Base-by-base conservation (phyloP, 2,329 filamentous ascomycete genomes). In the Lizonia empirigonia region DNA sequence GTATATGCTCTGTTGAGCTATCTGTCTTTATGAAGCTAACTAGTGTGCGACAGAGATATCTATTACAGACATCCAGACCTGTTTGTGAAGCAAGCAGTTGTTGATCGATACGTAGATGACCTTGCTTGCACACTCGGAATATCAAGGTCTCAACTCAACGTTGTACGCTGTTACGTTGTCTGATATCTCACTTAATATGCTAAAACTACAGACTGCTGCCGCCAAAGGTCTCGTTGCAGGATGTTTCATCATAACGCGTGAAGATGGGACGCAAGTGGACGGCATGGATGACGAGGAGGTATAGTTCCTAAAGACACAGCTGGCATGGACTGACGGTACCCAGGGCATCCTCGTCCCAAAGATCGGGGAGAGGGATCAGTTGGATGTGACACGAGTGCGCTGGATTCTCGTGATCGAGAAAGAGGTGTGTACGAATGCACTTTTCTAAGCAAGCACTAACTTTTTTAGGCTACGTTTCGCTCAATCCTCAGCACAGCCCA, bases 371-470 rank as follows among this genome's bases (percentile, higher is more conserved):
- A 76, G 86, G 10, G 72, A 78, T 0, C 66, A 65, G 2, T 60
- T 89, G 1, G 71, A 84, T 30, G 69, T 86, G n/a, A 67, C 69
- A 0, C 52, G 63, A 1, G 72, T 81, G 2, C 75, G 76, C 45
- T 91, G 87, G 88, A 75, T 92, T 34, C 74, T 93, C 0, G 81
- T 93, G 0, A 81, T 93, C 42, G 90, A 94, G 67, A 93, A 94
- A 73, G 90, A 94, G 77, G 88, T 52, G 2, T 23, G 42, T 85
- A 58, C 50, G 70, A 18, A 23, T 5, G 12, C 10, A 4, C 5
- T 23, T 5, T 4, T 23, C 16, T 7, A 38, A 13, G 16, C 33
- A 37, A 9, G 10, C 18, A 50, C 66, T 69, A 58, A 71, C 5
- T 4, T 19, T 12, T 15, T 0, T 24, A 90, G 87, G 89, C 89